Conservation (phyloP, 108 stramenopile species). For the Stephanodiscus minutulus region DNA sequence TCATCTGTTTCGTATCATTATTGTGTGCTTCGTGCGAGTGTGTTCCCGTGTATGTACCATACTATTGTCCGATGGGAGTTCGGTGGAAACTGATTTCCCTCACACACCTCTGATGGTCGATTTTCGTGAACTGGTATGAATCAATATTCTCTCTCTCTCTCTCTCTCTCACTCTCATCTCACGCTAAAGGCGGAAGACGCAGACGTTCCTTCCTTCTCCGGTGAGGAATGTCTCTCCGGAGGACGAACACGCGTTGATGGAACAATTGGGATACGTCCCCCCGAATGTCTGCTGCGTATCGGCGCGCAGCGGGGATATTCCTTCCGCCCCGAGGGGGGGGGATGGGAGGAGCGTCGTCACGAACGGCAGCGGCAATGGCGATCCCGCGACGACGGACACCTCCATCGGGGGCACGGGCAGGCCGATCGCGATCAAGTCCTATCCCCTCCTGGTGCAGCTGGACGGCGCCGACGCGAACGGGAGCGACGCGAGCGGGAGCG, state of each 20-base stretch:
- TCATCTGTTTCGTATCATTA: too few species aligned
- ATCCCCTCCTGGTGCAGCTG: constrained; percentile 54
- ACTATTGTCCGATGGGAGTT: neutral
- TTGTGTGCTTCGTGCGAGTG: too few species aligned
- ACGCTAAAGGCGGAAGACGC: constrained; percentile 2
- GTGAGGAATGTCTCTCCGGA: constrained; percentile 11
- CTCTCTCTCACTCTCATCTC: neutral
- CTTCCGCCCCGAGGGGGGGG: neutral
- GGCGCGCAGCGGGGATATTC: constrained; percentile 39
- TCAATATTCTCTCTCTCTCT: neutral
- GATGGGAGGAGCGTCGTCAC: too few species aligned
- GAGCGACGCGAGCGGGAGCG: neutral
- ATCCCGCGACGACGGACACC: constrained; percentile 16
- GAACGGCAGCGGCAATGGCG: too few species aligned
- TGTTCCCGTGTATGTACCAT: too few species aligned
- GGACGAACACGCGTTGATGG: constrained; percentile 38
- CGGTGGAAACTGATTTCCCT: too few species aligned
- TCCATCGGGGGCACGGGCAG: constrained; percentile 24
- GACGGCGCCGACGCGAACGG: neutral
- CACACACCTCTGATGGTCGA: neutral
- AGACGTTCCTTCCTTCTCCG: constrained; percentile 28
- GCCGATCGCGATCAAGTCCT: constrained; percentile 73
- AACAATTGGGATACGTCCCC: constrained; percentile 73
- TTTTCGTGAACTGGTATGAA: neutral
- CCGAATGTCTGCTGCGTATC: constrained; percentile 62